These are phyloP conservation scores for Diphasiastrum complanatum DNA, from an alignment of 83 land plant species.

Conservation along the genomic window DNA sequence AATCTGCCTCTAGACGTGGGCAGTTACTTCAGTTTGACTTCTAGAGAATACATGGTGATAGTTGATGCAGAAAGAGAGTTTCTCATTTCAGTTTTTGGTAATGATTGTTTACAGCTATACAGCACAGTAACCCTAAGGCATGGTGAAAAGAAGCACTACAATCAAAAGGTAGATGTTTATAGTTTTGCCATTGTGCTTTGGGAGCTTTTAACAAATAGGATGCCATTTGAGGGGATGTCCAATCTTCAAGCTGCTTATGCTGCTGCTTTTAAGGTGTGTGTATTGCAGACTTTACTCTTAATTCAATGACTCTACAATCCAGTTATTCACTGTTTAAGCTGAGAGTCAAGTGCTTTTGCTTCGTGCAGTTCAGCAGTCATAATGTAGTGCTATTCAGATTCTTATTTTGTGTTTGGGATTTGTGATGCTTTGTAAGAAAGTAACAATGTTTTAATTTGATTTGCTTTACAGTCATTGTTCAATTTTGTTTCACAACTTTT, in stretches of 20 bases:
- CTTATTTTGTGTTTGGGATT: too few species aligned
- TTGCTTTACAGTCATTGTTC: not conserved
- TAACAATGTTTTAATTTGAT: slow-evolving; percentile 4
- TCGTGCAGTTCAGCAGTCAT: too few species aligned
- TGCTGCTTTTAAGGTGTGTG: slow-evolving; percentile 68
- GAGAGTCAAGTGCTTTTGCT: too few species aligned
- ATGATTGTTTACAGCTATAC: slow-evolving; percentile 44
- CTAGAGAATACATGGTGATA: not conserved
- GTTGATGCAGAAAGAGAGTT: not conserved
- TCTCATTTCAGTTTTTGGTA: not conserved
- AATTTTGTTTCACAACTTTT: not conserved
- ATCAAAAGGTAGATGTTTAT: slow-evolving; percentile 78
- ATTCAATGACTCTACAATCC: too few species aligned
- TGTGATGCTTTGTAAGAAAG: too few species aligned
- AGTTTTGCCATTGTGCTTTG: slow-evolving; percentile 83
- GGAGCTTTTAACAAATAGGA: slow-evolving; percentile 69
- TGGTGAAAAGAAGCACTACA: slow-evolving; percentile 83
- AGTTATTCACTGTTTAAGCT: too few species aligned
- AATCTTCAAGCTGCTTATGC: slow-evolving; percentile 87
- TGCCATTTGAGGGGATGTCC: slow-evolving; percentile 88
- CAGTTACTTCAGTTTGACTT: not conserved
- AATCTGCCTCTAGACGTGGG: not conserved
- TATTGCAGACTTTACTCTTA: not conserved
- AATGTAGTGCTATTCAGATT: too few species aligned
- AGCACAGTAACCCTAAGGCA: slow-evolving; percentile 78